A percentile compares a stretch with the other conserved stretches of the same genome.
Conservation (phyloP, 129 eudicot genomes). For the Lonicera japonica region DNA sequence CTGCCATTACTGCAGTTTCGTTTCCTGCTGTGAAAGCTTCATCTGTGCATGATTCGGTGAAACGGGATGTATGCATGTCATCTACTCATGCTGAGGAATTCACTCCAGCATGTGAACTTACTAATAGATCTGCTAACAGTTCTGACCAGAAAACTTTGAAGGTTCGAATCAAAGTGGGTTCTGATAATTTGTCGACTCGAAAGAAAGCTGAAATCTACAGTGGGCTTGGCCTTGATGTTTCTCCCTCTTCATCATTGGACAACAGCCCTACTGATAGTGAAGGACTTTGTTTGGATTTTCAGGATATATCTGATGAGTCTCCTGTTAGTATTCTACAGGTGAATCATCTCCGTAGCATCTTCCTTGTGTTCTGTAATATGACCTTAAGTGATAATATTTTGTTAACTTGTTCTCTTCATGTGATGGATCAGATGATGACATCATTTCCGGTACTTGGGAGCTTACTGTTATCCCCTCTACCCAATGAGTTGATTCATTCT, state of each 20-base stretch:
- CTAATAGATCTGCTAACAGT: constrained; percentile 23
- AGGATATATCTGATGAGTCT: constrained; percentile 40
- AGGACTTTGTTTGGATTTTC: constrained; percentile 33
- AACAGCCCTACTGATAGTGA: constrained; percentile 56
- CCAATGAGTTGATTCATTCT: constrained; percentile 39
- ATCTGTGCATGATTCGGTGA: constrained; percentile 27
- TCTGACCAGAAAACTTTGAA: constrained; percentile 72
- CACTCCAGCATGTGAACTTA: constrained; percentile 32
- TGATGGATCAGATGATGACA: constrained; percentile 77
- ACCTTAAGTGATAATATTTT: neutral
- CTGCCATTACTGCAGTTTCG: constrained; percentile 22
- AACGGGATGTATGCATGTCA: constrained; percentile 28
- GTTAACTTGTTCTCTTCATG: constrained; percentile 2
- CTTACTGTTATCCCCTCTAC: constrained; percentile 72
- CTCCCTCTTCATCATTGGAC: constrained; percentile 84
- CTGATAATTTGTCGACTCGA: constrained; percentile 53
- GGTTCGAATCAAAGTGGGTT: constrained; percentile 70
- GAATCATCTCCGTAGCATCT: constrained; percentile 9
- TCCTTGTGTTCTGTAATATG: neutral
- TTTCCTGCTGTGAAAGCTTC: constrained; percentile 29
- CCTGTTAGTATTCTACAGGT: constrained; percentile 90
- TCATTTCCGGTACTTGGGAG: constrained; percentile 49
- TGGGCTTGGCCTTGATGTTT: constrained; percentile 92
- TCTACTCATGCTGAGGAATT: constrained; percentile 32
- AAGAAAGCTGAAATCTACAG: constrained; percentile 83